phyloP scores from a whole-genome alignment of 1,139 yeast species.

The Magnusiomyces sp. region DNA sequence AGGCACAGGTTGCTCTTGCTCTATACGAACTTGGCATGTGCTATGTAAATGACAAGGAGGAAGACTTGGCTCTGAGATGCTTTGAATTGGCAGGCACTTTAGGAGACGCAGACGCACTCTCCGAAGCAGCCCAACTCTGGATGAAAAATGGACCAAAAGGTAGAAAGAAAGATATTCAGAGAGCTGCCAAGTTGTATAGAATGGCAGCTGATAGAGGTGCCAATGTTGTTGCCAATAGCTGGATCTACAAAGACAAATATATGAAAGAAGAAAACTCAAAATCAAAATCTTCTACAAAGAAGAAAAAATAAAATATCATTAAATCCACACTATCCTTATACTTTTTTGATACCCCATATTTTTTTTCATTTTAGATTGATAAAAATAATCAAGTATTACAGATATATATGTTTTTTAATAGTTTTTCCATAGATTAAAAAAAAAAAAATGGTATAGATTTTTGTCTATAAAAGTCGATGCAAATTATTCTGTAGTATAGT shows the following conservation, averaged over 20 bases:
- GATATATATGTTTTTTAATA: too few species aligned
- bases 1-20: conserved; percentile 35
- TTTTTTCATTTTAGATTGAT: too few species aligned
- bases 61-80: conserved; percentile 48
- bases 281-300: too few species aligned
- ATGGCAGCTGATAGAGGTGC: conserved; percentile 59
- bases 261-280: conserved; percentile 20
- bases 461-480: too few species aligned
- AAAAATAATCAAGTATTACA: too few species aligned
- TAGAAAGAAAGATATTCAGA: conserved; percentile 48
- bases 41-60: conserved; percentile 46
- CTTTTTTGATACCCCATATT: too few species aligned
- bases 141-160: conserved; percentile 45
- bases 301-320: too few species aligned
- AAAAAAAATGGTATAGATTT: too few species aligned
- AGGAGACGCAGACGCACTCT: conserved; percentile 65
- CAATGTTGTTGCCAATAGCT: conserved; percentile 59
- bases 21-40: conserved; percentile 55
- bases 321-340: too few species aligned
- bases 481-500: too few species aligned
- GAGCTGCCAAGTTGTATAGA: conserved; percentile 68
- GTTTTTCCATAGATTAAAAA: too few species aligned
- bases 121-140: conserved; percentile 66
- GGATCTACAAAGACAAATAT: conserved; percentile 74
- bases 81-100: conserved; percentile 59